phyloP scores from a whole-genome alignment of 2,329 filamentous ascomycete species.

The Penicillium concentricum region DNA sequence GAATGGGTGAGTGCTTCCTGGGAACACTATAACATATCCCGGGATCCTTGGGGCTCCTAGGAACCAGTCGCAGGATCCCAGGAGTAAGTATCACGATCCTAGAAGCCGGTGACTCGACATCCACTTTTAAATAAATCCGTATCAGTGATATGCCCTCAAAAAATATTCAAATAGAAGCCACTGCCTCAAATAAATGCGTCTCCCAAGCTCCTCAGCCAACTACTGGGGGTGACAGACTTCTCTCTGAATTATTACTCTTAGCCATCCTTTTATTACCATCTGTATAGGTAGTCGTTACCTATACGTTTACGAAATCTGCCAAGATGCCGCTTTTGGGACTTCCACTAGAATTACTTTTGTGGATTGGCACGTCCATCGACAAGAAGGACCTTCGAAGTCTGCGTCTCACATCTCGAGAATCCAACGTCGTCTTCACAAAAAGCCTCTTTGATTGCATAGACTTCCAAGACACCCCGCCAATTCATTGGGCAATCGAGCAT shows the following conservation, averaged over 20 bases:
- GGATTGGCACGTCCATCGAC: neutral
- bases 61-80: neutral
- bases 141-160: no score
- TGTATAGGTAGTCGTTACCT: no score
- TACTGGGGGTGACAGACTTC: neutral
- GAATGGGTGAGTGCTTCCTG: neutral
- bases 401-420: neutral
- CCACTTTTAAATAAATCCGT: no score
- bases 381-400: slow-evolving; percentile 1
- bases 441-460: neutral
- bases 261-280: neutral
- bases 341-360: no score
- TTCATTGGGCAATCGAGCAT: no score
- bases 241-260: neutral
- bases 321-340: no score
- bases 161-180: neutral
- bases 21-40: neutral
- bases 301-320: no score
- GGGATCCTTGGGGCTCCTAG: neutral
- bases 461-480: no score
- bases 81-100: neutral
- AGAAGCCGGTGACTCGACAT: neutral
- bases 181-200: neutral
- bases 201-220: neutral
- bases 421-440: neutral